Evolutionary conservation across 2,329 filamentous ascomycete genomes (phyloP), one percentile per base, ranked within the genome.

Genomic region (Claviceps lovelessii): DNA sequence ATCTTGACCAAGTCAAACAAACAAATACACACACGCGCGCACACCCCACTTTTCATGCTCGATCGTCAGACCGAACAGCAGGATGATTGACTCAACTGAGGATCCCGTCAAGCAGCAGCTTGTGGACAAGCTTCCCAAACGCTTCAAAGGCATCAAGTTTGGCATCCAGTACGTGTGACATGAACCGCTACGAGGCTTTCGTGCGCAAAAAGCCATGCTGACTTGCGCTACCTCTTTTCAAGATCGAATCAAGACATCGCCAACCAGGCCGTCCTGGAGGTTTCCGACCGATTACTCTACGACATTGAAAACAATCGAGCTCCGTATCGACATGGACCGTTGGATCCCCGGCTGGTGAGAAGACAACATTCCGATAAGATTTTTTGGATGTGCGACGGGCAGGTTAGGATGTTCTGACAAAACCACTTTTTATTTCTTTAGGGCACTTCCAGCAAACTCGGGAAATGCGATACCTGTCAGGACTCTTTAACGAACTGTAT

Each of bases 241-340:
- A 90, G 86, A 65, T 95, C 90, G 31, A 90, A 88, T 63, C 87
- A 95, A 67, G 89, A 97, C 65, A 95, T 97, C 61, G 87, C 95
- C 62, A 94, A 91, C 66, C 93, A 98, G 71, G 90, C 87, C 59
- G 90, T 96, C 55, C 80, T 97, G 61, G 90, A 96, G 71, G 86
- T 98, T 56, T 94, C 88, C n/a, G 88, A 96, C 68, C 83, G 90
- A 63, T 84, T 90, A 68, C 83, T 97, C 58, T 98, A 95, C 75
- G 90, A 98, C 68, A 81, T 95, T 62, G 84, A 87, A 61, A 84
- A 85, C 64, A 84, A 84, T 64, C 83, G 90, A 65, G 80, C 79
- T 53, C 83, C 90, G 19, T 88, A 86, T 56, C 76, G 79, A 56
- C 81, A 97, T 75, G 93, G 93, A 48, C 88, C 91, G 47, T 81